Conservation (phyloP, 2,329 filamentous ascomycete species). For the Botrytis hyacinthi region DNA sequence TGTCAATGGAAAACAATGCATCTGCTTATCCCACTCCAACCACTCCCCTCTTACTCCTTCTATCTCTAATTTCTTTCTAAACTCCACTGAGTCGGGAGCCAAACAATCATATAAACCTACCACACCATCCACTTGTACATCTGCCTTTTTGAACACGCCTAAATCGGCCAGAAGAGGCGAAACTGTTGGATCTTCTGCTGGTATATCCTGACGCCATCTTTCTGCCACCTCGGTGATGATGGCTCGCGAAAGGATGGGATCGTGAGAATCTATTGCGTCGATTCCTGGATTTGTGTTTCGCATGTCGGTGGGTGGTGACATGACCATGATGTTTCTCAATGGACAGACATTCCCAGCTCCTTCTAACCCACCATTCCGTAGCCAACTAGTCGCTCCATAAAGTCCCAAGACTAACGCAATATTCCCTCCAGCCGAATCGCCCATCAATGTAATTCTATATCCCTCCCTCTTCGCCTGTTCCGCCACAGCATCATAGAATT, state of each 20-base stretch:
- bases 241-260: slow-evolving; percentile 26
- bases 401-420: slow-evolving; percentile 7
- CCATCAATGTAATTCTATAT: slow-evolving; percentile 7
- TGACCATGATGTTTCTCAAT: slow-evolving; percentile 26
- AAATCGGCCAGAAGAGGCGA: slow-evolving; percentile 29
- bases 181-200: slow-evolving; percentile 22
- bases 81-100: slow-evolving; percentile 26
- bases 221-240: slow-evolving; percentile 23
- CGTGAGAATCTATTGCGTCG: slow-evolving; percentile 21
- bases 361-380: not conserved
- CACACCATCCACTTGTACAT: slow-evolving; percentile 30
- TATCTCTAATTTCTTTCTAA: slow-evolving; percentile 25
- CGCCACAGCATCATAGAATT: not conserved
- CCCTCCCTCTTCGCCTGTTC: not conserved
- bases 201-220: slow-evolving; percentile 26
- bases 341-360: slow-evolving; percentile 6
- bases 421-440: slow-evolving; percentile 7
- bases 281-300: slow-evolving; percentile 29
- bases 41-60: slow-evolving; percentile 27
- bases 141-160: slow-evolving; percentile 20
- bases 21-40: slow-evolving; percentile 31
- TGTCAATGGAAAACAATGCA: slow-evolving; percentile 30
- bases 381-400: not conserved
- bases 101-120: slow-evolving; percentile 27
- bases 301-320: slow-evolving; percentile 27